These are phyloP conservation scores for Magnaporthiopsis incrustans DNA, from an alignment of 2,329 filamentous ascomycete species.

Conservation along the genomic window DNA sequence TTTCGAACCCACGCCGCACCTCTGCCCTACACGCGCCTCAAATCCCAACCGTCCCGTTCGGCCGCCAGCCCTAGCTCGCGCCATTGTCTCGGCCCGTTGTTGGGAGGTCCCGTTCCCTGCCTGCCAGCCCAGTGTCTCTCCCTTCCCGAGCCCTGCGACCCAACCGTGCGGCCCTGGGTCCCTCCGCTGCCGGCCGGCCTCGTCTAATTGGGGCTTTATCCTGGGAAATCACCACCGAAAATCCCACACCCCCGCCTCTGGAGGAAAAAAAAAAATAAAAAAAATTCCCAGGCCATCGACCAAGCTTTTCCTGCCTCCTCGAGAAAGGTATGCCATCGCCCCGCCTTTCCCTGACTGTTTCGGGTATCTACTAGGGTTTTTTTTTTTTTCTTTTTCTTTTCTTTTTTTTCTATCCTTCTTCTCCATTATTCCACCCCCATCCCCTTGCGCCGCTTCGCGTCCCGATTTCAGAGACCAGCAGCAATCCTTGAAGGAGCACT, in stretches of 20 bases:
- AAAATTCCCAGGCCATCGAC: constrained; percentile 3
- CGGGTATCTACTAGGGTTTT: background rate
- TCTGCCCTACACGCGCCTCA: background rate
- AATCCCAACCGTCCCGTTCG: background rate
- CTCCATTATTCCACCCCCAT: background rate
- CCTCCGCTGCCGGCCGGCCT: background rate
- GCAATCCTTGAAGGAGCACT: background rate
- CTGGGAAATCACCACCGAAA: background rate
- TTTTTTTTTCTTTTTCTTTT: background rate
- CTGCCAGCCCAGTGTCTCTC: constrained; percentile 2
- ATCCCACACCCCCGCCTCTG: background rate
- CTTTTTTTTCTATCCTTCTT: background rate
- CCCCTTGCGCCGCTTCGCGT: background rate
- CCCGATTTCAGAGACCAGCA: background rate
- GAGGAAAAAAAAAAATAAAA: background rate
- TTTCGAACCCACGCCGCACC: background rate
- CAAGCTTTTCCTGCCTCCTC: constrained; percentile 1
- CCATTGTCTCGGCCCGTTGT: background rate
- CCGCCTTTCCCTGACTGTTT: constrained; percentile 1
- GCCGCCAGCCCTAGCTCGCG: background rate
- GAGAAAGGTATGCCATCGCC: background rate
- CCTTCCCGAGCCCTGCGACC: background rate
- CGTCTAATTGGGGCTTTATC: constrained; percentile 4
- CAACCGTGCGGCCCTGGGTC: background rate
- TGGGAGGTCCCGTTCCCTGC: constrained; percentile 2